These are phyloP conservation scores for Scytalidium lignicola DNA, from an alignment of 2,329 filamentous ascomycete genomes.

Conservation along the genomic window DNA sequence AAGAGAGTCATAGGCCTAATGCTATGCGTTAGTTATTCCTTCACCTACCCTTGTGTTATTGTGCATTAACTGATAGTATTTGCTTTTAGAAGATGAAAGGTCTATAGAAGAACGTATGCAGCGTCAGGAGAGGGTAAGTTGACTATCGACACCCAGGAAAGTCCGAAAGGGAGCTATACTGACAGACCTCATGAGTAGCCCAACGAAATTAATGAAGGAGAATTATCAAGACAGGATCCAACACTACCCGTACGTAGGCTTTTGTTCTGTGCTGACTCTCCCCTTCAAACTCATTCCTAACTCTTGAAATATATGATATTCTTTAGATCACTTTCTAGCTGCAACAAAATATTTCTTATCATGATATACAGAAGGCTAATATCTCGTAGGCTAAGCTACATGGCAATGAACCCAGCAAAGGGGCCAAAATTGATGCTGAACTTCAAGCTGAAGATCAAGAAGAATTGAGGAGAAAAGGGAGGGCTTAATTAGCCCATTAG, in stretches of 20 bases:
- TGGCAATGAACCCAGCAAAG: slow-evolving; percentile 68
- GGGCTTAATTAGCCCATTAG: slow-evolving; percentile 32
- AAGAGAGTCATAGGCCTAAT: slow-evolving; percentile 60
- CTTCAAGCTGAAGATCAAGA: slow-evolving; percentile 64
- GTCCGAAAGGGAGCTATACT: no score
- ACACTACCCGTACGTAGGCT: slow-evolving; percentile 45
- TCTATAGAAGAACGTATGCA: slow-evolving; percentile 67
- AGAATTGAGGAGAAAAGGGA: slow-evolving; percentile 54
- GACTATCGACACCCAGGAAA: no score
- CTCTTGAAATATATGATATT: no score
- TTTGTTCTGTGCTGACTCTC: no score
- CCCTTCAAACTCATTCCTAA: no score
- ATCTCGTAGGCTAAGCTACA: slow-evolving; percentile 52
- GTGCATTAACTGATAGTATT: slow-evolving; percentile 10
- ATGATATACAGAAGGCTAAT: slow-evolving; percentile 1
- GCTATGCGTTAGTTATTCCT: slow-evolving; percentile 60
- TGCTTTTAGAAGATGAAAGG: slow-evolving; percentile 58
- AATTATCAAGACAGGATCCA: slow-evolving; percentile 39
- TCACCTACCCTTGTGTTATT: not conserved
- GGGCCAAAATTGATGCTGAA: slow-evolving; percentile 67
- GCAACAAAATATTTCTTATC: no score
- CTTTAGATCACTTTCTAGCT: no score
- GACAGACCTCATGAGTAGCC: not conserved
- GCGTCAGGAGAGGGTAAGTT: slow-evolving; percentile 48
- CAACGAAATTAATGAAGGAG: not conserved